Percentiles rank a stretch among this genome's conserved stretches.
Evolutionary conservation across 331 rosid genomes (phyloP).

Genomic region (Prunus yedoensis): DNA sequence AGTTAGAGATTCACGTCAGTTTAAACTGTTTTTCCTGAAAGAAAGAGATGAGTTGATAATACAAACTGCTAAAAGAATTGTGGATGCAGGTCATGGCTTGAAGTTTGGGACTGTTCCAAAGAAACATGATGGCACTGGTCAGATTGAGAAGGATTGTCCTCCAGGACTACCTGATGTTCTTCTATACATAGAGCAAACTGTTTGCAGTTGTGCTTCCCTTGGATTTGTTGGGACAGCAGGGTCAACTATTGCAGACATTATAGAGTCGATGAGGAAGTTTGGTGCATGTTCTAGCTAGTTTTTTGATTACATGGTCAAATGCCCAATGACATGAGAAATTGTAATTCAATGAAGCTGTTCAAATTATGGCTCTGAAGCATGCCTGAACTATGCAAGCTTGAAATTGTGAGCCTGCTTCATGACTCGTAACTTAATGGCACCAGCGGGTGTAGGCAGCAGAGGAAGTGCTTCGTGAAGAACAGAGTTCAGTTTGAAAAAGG

Average conservation of each 20-base stretch:
- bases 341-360: background rate
- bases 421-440: conserved; percentile 4
- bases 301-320: conserved; percentile 22
- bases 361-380: conserved; percentile 3
- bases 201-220: conserved; percentile 84
- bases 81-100: conserved; percentile 48
- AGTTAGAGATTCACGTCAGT: conserved; percentile 41
- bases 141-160: conserved; percentile 46
- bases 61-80: conserved; percentile 51
- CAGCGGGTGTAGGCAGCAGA: background rate
- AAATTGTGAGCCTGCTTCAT: conserved; percentile 12
- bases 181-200: conserved; percentile 70
- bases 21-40: conserved; percentile 56
- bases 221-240: conserved; percentile 95
- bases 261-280: conserved; percentile 67
- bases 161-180: conserved; percentile 56
- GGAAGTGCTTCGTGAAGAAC: background rate
- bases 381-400: background rate
- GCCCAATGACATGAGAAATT: background rate
- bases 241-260: conserved; percentile 83
- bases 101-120: conserved; percentile 36
- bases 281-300: conserved; percentile 38
- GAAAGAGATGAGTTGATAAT: conserved; percentile 48
- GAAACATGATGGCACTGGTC: conserved; percentile 25
- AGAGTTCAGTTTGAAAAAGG: background rate